Evolutionary conservation across 257 asterid genomes (phyloP).

Genomic region (Ilex asprella): DNA sequence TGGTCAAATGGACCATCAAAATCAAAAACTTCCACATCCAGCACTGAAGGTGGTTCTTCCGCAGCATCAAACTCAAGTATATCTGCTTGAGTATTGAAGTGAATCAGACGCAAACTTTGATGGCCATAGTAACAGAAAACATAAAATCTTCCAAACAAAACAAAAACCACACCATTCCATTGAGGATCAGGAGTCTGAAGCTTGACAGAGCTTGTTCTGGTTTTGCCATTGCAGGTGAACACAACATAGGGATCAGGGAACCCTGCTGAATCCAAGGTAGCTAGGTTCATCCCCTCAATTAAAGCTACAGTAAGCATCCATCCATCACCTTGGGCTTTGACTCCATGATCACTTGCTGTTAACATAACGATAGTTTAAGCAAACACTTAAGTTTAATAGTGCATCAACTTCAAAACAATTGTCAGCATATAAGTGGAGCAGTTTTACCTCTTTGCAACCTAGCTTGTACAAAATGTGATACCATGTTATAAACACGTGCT

Average conservation of each 20-base stretch:
- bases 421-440: background rate
- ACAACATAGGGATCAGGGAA: constrained; percentile 77
- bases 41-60: constrained; percentile 88
- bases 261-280: constrained; percentile 42
- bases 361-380: background rate
- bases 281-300: constrained; percentile 60
- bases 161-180: constrained; percentile 58
- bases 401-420: background rate
- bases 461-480: constrained; percentile 74
- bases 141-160: constrained; percentile 1
- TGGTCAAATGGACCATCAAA: constrained; percentile 86
- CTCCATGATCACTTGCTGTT: constrained; percentile 78
- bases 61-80: constrained; percentile 86
- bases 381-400: background rate
- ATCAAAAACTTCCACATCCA: constrained; percentile 78
- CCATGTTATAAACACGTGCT: constrained; percentile 59
- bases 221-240: constrained; percentile 84
- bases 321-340: constrained; percentile 87
- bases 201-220: constrained; percentile 91
- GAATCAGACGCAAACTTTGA: constrained; percentile 3
- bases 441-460: constrained; percentile 57
- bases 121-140: constrained; percentile 1
- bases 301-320: constrained; percentile 89
- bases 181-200: constrained; percentile 76
- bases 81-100: constrained; percentile 38